A percentile compares a stretch with the other conserved stretches of the same genome.
Conservation (phyloP, 192 early-diverging fungal genomes). For the Gamsiella multidivaricata region DNA sequence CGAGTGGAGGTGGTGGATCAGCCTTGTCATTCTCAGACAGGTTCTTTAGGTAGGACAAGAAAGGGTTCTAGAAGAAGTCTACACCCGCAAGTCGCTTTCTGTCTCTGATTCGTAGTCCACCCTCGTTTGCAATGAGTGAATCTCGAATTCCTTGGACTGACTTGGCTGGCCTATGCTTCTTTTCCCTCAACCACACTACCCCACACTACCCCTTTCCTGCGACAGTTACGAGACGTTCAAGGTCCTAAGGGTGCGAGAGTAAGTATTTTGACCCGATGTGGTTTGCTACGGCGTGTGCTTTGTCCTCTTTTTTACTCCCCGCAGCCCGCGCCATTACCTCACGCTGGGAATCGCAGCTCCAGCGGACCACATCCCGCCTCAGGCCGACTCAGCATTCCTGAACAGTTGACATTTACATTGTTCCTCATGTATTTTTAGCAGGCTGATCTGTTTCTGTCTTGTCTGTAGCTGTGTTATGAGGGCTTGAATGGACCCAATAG, state of each 20-base stretch:
- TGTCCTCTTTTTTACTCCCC: not conserved
- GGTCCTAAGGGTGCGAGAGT: constrained; percentile 45
- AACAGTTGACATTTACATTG: not conserved
- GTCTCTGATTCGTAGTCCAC: too few relatives aligned
- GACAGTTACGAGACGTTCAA: constrained; percentile 49
- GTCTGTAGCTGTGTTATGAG: too few relatives aligned
- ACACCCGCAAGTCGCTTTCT: too few relatives aligned
- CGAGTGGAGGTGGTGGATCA: constrained; percentile 17
- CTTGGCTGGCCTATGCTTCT: not conserved
- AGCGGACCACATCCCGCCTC: too few relatives aligned
- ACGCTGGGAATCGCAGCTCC: not conserved
- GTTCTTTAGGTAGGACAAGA: constrained; percentile 47
- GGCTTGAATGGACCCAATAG: too few relatives aligned
- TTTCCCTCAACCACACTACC: too few relatives aligned
- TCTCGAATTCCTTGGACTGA: too few relatives aligned
- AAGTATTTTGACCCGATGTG: constrained; percentile 14
- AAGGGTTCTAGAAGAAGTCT: too few relatives aligned
- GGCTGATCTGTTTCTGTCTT: too few relatives aligned
- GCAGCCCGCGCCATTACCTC: not conserved
- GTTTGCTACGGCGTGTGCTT: not conserved
- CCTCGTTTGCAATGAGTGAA: too few relatives aligned
- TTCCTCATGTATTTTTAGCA: constrained; percentile 3
- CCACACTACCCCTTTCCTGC: too few relatives aligned
- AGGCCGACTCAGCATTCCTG: too few relatives aligned
- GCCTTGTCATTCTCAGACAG: constrained; percentile 42